Base-by-base conservation (phyloP, 148 eudicot genomes). In the Arbutus unedo region DNA sequence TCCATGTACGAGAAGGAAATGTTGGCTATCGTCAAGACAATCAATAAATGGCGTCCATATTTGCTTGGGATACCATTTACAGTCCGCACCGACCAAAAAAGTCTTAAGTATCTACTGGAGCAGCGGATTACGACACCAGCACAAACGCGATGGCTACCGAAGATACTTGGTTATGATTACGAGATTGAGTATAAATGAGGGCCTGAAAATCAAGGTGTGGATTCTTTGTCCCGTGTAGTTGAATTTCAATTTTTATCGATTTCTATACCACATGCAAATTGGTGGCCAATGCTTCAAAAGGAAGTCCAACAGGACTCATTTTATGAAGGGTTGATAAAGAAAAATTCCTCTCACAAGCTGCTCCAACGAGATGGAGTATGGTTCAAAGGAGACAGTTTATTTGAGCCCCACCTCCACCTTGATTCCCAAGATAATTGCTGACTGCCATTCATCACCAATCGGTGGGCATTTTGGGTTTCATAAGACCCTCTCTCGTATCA, bases 81-180 rank as follows among this genome's bases (percentile, higher is more conserved):
- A 47, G 49, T n/a, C n/a, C n/a, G n/a, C 49, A 47, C 49, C 49
- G 49, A 47, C 49, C 49, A 47, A 47, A 47, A 47, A 47, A 47
- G 49, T 47, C 49, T 47, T 5, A 47, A 47, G 49, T 47, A 47
- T 5, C 49, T 47, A 5, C 49, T 47, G 49, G 49, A 47, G 49
- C 60, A 76, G 51, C 79, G 62, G 5, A 76, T 76, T 18, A 76
- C 79, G 2, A 76, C 79, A 21, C 79, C 62, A 23, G 43, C 79
- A 3, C 43, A 74, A 74, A 6, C 55, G 0, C 77, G 25, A 2
- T 74, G 77, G 77, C 31, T 74, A 2, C 77, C 55, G 5, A 74
- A 74, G 23, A 43, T 73, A 44, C 53, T 45, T 16, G 76, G 76
- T 44, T 73, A 73, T 16, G n/a, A 73, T 45, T 73, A 73, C 19